A percentile compares a stretch with the other conserved stretches of the same genome.
phyloP scores from a whole-genome alignment of 345 rosid genomes.

The Lagerstroemia speciosa region DNA sequence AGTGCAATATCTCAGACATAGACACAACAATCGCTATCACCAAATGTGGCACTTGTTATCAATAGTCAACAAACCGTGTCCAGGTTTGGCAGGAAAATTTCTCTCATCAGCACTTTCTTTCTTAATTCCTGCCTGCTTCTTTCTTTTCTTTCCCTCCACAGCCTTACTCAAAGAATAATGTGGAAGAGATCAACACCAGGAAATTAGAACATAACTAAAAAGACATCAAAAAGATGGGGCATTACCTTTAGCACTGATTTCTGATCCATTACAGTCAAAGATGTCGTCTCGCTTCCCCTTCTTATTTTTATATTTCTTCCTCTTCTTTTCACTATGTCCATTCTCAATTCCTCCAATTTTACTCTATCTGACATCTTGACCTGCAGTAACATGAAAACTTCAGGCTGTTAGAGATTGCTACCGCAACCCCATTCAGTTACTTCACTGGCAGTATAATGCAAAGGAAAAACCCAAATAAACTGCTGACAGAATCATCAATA shows the following conservation, averaged over 20 bases:
- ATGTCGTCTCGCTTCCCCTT: background rate
- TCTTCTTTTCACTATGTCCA: conserved; percentile 3
- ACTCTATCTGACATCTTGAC: background rate
- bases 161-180: background rate
- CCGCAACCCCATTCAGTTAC: background rate
- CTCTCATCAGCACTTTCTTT: background rate
- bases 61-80: conserved; percentile 3
- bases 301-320: background rate
- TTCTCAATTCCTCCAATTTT: background rate
- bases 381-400: background rate
- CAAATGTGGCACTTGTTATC: background rate
- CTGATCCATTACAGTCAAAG: background rate
- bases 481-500: background rate
- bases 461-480: background rate
- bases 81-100: background rate
- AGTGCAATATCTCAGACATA: background rate
- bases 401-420: background rate
- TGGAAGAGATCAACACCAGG: background rate
- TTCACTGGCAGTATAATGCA: too few species aligned
- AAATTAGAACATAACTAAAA: background rate
- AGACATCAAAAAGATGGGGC: too few species aligned
- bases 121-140: background rate
- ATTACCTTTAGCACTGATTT: background rate
- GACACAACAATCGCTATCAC: background rate
- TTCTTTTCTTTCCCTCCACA: conserved; percentile 2